Conservation (phyloP, 306 rosid genomes). For the Oxytropis ochrocephala region DNA sequence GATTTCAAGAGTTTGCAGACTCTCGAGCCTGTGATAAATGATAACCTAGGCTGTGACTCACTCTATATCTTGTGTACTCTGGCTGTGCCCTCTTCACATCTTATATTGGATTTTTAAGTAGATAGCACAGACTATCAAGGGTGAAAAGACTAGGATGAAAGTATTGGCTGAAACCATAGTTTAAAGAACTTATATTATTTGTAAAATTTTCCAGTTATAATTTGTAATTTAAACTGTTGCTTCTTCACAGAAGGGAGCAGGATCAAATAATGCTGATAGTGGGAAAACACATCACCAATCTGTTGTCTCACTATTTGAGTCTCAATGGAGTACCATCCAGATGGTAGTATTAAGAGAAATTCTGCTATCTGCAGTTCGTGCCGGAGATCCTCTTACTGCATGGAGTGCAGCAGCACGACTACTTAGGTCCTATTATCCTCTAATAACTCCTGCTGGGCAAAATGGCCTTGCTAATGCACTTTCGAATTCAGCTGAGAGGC, state of each 20-base stretch:
- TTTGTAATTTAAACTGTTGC: constrained; percentile 15
- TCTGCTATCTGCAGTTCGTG: constrained; percentile 85
- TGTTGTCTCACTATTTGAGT: constrained; percentile 78
- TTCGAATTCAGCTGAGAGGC: constrained; percentile 78
- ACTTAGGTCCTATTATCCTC: constrained; percentile 90
- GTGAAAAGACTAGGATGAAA: neutral
- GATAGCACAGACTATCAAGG: neutral
- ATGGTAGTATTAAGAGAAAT: constrained; percentile 97
- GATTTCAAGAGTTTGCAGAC: neutral
- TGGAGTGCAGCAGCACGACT: constrained; percentile 98
- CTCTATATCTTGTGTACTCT: neutral
- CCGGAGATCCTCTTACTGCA: constrained; percentile 99
- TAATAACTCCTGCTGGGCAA: constrained; percentile 91
- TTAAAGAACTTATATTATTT: neutral
- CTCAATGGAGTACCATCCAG: constrained; percentile 97
- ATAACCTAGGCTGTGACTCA: neutral
- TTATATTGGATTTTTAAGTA: neutral
- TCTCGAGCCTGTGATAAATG: neutral
- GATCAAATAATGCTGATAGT: constrained; percentile 51
- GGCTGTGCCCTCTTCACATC: neutral
- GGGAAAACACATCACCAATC: constrained; percentile 79
- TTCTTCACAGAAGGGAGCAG: constrained; percentile 58
- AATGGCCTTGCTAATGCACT: constrained; percentile 92
- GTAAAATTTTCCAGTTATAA: constrained; percentile 1
- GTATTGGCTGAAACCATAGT: neutral